phyloP scores from a whole-genome alignment of 371 early-diverging fungal genomes.

The Sporodiniella umbellata region DNA sequence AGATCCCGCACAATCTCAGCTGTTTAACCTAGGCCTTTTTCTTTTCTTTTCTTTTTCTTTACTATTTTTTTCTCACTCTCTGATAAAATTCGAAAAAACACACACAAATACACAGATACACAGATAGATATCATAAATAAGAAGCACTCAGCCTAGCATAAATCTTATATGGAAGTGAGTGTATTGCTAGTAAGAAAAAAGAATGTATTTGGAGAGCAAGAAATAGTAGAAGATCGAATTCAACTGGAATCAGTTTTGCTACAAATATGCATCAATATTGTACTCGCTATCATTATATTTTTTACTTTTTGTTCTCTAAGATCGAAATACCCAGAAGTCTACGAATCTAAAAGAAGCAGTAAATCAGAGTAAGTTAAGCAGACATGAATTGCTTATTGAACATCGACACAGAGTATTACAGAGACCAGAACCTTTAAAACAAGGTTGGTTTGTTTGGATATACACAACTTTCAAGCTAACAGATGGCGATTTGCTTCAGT shows the following conservation, averaged over 20 bases:
- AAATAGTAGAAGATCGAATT: conserved; percentile 25
- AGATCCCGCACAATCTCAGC: too few species aligned
- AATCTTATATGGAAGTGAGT: background rate
- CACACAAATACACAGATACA: too few species aligned
- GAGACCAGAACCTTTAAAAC: background rate
- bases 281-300: conserved; percentile 36
- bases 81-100: too few species aligned
- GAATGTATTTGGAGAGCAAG: conserved; percentile 24
- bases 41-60: too few species aligned
- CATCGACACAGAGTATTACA: background rate
- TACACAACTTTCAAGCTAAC: conserved; percentile 55
- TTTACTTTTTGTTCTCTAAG: conserved; percentile 36
- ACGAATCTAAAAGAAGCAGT: conserved; percentile 37
- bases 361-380: conserved; percentile 32
- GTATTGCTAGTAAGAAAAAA: background rate
- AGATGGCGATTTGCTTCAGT: conserved; percentile 56
- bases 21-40: too few species aligned
- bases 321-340: conserved; percentile 41
- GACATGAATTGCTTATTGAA: background rate
- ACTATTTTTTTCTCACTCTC: too few species aligned
- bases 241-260: conserved; percentile 34
- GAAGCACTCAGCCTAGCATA: background rate
- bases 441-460: conserved; percentile 63
- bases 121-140: too few species aligned
- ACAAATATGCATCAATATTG: conserved; percentile 46